Base-by-base conservation (phyloP, 148 eudicot genomes). In the Salicornia ramosissima region DNA sequence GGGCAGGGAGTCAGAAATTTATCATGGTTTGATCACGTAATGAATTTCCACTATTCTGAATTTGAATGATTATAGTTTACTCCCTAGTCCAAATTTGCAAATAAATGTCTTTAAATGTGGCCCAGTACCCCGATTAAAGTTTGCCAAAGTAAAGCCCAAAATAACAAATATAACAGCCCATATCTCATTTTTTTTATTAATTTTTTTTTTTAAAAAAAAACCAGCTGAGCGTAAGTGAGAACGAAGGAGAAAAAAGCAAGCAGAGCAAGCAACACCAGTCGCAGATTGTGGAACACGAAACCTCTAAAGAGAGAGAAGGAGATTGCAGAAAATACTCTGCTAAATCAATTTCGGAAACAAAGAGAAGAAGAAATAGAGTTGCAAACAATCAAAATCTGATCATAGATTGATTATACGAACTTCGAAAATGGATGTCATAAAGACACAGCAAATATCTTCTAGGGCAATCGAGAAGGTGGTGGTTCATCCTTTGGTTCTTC, bases 401-500 rank as follows among this genome's bases (percentile, higher is more conserved):
- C n/a, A n/a, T n/a, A n/a, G n/a, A n/a, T n/a, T n/a, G n/a, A n/a
- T n/a, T 4, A 2, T 15, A 49, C 22, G 21, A 49, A 59, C 13
- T 18, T 18, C 22, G 4, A 36, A 39, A 22, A 90, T 94, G 99
- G 99, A 94, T 49, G 99, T 94, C 67, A 89, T 94, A n/a, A 94
- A 94, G 68, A 78, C 97, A 57, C 99, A 94, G 75, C 99, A 94
- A 59, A 83, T 91, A 43, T 86, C 96, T 2, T 59, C 87, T 1
- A 69, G 88, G 5, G 82, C 96, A 72, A 85, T 94, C 57, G 90
- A 88, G 82, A 94, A 90, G 64, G 99, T 91, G 73, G 84, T 94
- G 31, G 99, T 94, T 2, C 99, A 94, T 29, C 99, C 99, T 0
- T 79, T 94, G 18, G 99, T 94, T 11, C 84, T 94, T 1, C 86